These are phyloP conservation scores for Penicillium turbatum DNA, from an alignment of 495 filamentous ascomycete genomes.

Conservation along the genomic window DNA sequence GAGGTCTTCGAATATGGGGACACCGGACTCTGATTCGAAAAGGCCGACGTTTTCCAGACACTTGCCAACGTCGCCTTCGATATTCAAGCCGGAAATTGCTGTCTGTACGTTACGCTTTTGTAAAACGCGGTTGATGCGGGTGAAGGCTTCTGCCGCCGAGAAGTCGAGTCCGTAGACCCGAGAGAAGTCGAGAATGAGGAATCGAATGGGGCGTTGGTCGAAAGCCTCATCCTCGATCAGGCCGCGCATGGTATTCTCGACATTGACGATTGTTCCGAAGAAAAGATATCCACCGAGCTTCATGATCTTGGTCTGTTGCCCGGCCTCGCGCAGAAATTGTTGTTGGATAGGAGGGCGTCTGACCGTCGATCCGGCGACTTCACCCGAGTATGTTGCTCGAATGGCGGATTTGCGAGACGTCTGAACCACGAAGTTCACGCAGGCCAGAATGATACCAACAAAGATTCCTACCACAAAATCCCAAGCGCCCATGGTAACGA, in stretches of 20 bases:
- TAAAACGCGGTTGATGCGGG: slow-evolving; percentile 80
- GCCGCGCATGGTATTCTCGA: slow-evolving; percentile 78
- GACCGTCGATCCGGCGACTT: slow-evolving; percentile 85
- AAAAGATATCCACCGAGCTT: slow-evolving; percentile 92
- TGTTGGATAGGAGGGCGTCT: slow-evolving; percentile 85
- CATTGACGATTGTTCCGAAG: slow-evolving; percentile 92
- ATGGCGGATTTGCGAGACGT: slow-evolving; percentile 85
- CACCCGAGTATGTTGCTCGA: slow-evolving; percentile 78
- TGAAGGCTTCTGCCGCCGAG: slow-evolving; percentile 91
- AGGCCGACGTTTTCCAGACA: slow-evolving; percentile 78
- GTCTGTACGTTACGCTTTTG: slow-evolving; percentile 67
- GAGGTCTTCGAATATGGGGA: slow-evolving; percentile 78
- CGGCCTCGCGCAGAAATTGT: slow-evolving; percentile 77
- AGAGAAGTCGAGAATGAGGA: slow-evolving; percentile 81
- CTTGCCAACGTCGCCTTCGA: slow-evolving; percentile 68
- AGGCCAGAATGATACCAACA: slow-evolving; percentile 86
- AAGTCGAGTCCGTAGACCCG: slow-evolving; percentile 93
- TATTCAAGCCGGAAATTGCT: slow-evolving; percentile 72
- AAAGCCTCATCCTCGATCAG: slow-evolving; percentile 82
- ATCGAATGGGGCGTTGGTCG: slow-evolving; percentile 70
- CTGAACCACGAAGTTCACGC: slow-evolving; percentile 84
- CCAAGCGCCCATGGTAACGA: slow-evolving; percentile 91
- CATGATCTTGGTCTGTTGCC: slow-evolving; percentile 79
- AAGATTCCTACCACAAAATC: slow-evolving; percentile 95
- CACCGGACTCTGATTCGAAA: slow-evolving; percentile 59